A percentile compares a stretch with the other conserved stretches of the same genome.
phyloP scores from a whole-genome alignment of 2,329 filamentous ascomycete genomes.

The Trichoderma guizhouense region DNA sequence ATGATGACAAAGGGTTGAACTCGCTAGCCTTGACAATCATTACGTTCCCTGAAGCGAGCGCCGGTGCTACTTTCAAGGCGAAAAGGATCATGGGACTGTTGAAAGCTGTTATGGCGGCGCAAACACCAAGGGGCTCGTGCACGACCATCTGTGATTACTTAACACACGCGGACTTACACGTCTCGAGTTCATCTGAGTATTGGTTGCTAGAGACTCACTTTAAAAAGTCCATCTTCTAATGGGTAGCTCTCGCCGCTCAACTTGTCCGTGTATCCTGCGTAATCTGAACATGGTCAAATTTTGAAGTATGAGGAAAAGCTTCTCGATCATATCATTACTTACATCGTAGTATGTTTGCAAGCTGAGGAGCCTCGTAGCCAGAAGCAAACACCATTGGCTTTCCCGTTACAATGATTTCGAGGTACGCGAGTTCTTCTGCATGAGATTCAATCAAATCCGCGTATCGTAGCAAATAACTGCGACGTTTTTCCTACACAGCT shows the following conservation, averaged over 20 bases:
- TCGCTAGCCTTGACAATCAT: not conserved
- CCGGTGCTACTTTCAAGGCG: not conserved
- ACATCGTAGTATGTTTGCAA: not conserved
- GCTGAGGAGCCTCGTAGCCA: not conserved
- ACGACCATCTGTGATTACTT: not conserved
- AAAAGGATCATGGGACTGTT: not conserved
- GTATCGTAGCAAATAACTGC: not conserved
- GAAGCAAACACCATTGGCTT: not conserved
- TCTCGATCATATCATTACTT: not conserved
- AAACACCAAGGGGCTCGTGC: not conserved
- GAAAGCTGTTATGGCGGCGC: not conserved
- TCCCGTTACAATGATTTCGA: not conserved
- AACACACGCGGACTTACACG: not conserved
- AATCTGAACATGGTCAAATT: not conserved
- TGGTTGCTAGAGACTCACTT: not conserved
- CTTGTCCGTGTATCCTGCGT: not conserved
- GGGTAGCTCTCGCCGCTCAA: not conserved
- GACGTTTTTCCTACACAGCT: not conserved
- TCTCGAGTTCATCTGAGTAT: not conserved
- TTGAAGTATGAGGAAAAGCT: not conserved
- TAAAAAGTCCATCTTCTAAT: not conserved
- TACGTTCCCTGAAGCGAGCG: not conserved
- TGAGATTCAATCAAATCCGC: not conserved
- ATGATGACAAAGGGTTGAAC: not conserved
- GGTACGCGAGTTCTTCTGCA: not conserved